These are phyloP conservation scores for Pichia gijzeniarum DNA, from an alignment of 805 yeast species.

Conservation along the genomic window DNA sequence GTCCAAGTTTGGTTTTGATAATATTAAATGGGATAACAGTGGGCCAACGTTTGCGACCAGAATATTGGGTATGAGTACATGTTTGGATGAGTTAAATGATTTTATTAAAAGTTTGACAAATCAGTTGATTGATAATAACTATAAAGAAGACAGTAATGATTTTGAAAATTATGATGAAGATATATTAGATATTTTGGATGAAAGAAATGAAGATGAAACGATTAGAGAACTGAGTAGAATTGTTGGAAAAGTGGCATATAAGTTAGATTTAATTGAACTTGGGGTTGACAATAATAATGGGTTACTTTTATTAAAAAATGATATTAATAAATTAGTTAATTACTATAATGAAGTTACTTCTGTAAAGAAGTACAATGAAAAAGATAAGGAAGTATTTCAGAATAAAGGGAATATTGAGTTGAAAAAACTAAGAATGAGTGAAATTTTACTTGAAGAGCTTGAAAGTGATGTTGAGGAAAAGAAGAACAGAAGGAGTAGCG, in stretches of 20 bases:
- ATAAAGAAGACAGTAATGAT: slow-evolving; percentile 5
- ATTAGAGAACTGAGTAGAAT: slow-evolving; percentile 12
- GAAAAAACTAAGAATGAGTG: slow-evolving; percentile 8
- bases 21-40: neutral
- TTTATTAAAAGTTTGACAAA: slow-evolving; percentile 12
- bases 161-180: neutral
- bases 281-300: slow-evolving; percentile 12
- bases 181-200: slow-evolving; percentile 14
- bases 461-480: neutral
- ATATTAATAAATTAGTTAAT: slow-evolving; percentile 12
- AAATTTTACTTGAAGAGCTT: slow-evolving; percentile 6
- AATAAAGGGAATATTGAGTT: neutral
- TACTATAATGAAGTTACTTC: slow-evolving; percentile 9
- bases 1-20: slow-evolving; percentile 6
- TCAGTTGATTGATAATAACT: slow-evolving; percentile 12
- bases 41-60: slow-evolving; percentile 1
- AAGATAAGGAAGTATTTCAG: too few species aligned
- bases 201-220: slow-evolving; percentile 21
- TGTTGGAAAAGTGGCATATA: slow-evolving; percentile 18
- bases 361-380: neutral
- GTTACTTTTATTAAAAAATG: slow-evolving; percentile 9
- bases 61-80: slow-evolving; percentile 5
- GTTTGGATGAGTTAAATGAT: slow-evolving; percentile 6
- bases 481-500: slow-evolving; percentile 24
- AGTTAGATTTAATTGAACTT: slow-evolving; percentile 19